These are phyloP conservation scores for Phytophthora pinifolia DNA, from an alignment of 352 stramenopile genomes.

Conservation along the genomic window DNA sequence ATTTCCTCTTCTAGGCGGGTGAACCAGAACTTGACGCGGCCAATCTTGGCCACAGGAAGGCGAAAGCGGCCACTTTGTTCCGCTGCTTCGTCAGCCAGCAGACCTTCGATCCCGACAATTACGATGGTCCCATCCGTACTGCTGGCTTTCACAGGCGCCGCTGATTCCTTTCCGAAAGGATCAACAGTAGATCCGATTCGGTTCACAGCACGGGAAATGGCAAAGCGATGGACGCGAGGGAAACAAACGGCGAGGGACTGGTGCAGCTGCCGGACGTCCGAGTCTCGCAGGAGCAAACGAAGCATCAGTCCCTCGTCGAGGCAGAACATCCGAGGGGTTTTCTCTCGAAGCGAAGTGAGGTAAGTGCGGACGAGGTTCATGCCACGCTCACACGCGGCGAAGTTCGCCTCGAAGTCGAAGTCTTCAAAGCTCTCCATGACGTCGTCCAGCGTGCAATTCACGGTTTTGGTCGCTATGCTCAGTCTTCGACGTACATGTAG, in stretches of 20 bases:
- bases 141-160: constrained; percentile 1
- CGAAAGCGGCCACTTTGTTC: constrained; percentile 19
- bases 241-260: constrained; percentile 41
- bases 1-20: constrained; percentile 64
- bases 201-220: constrained; percentile 15
- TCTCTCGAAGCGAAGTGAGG: constrained; percentile 34
- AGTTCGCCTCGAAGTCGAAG: constrained; percentile 55
- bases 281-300: constrained; percentile 41
- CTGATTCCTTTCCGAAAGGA: constrained; percentile 15
- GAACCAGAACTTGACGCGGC: constrained; percentile 67
- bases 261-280: constrained; percentile 32
- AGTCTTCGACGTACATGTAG: constrained; percentile 8
- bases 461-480: constrained; percentile 13
- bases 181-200: constrained; percentile 23
- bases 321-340: constrained; percentile 41
- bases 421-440: constrained; percentile 46
- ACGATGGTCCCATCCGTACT: constrained; percentile 24
- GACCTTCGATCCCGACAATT: constrained; percentile 24
- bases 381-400: constrained; percentile 39
- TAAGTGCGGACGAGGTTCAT: constrained; percentile 44
- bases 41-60: constrained; percentile 64
- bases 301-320: constrained; percentile 45
- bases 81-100: neutral
- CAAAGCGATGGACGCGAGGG: constrained; percentile 39
- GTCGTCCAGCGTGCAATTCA: constrained; percentile 41